Percentiles rank a stretch among this genome's conserved stretches.
Evolutionary conservation across 768 basidiomycete species (phyloP).

Genomic region (Russula dissimulans): DNA sequence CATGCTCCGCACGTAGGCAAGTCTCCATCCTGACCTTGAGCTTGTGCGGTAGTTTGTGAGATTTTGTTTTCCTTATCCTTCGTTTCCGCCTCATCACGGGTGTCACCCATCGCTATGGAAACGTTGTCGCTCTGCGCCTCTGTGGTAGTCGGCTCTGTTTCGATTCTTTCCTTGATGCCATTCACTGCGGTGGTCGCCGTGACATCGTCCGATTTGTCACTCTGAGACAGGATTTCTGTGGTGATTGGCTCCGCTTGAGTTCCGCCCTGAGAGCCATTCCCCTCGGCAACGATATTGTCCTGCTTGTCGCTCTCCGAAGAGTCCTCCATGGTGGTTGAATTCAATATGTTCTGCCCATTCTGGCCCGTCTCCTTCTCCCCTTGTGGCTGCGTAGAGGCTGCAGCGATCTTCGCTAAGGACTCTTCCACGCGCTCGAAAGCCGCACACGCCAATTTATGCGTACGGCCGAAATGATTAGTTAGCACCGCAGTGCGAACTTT

Average conservation of each 20-base stretch:
- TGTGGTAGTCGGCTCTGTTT: not conserved
- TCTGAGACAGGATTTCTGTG: no score
- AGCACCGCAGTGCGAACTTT: conserved; percentile 22
- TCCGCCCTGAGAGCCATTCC: not conserved
- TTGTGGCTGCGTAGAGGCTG: not conserved
- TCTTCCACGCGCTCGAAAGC: conserved; percentile 1
- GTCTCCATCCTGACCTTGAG: not conserved
- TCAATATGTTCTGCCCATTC: not conserved
- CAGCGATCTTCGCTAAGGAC: not conserved
- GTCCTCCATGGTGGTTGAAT: not conserved
- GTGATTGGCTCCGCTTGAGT: not conserved
- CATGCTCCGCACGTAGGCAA: conserved; percentile 22
- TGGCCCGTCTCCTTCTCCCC: not conserved
- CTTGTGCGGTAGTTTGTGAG: not conserved
- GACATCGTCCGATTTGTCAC: not conserved
- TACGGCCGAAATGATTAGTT: not conserved
- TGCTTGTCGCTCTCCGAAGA: not conserved
- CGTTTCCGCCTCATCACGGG: not conserved
- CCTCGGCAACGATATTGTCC: not conserved
- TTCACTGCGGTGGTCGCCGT: not conserved
- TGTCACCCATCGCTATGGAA: not conserved
- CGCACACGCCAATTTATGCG: not conserved
- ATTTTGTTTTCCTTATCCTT: not conserved
- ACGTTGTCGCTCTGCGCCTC: not conserved
- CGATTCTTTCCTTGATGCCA: not conserved